Evolutionary conservation across 2,329 filamentous ascomycete genomes (phyloP), one percentile per base, ranked within the genome.

Genomic region (Graphilbum fragrans): DNA sequence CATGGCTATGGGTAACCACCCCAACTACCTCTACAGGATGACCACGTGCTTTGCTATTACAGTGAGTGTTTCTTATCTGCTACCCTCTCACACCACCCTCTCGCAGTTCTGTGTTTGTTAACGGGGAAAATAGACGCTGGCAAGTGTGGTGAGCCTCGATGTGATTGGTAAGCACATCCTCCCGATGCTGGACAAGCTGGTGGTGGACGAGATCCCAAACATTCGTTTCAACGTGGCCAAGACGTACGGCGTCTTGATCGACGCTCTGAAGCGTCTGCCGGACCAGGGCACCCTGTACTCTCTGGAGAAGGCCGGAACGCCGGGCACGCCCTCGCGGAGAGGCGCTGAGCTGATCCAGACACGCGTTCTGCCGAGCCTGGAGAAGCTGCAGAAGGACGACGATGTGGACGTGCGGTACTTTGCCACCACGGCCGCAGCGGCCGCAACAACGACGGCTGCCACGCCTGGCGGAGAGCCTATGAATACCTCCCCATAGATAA

Each of bases 201-300:
- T 93, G 40, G 75, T 77, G 36, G 92, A 98, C 58, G 87, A 93
- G 35, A 98, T 98, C 48, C 92, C 92, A 51, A 98, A 98, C 66
- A 98, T 98, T 59, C 86, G 92, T 39, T 98, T 98, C 75, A 98
- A 98, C 62, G 92, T 98, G 37, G 92, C 92, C 53, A 98, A 98
- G 70, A 96, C 92, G 37, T 98, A 96, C 58, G 78, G 80, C 19
- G 81, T 92, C 39, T 69, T 98, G 45, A 87, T 96, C 55, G 80
- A 84, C 52, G 87, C 88, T n/a, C 73, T 98, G 55, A 87, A 90
- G 63, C 83, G 86, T 52, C 72, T 98, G 42, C 90, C 92, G 3
- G 84, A 88, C 41, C 74, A 92, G 56, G 87, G 87, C 47, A 96
- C 90, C 14, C 71, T 96, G 47, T 78, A 82, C 58, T 79, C 86